A percentile compares a stretch with the other conserved stretches of the same genome.
phyloP scores from a whole-genome alignment of 495 filamentous ascomycete genomes.

The Melanomma pulvis-pyrius region DNA sequence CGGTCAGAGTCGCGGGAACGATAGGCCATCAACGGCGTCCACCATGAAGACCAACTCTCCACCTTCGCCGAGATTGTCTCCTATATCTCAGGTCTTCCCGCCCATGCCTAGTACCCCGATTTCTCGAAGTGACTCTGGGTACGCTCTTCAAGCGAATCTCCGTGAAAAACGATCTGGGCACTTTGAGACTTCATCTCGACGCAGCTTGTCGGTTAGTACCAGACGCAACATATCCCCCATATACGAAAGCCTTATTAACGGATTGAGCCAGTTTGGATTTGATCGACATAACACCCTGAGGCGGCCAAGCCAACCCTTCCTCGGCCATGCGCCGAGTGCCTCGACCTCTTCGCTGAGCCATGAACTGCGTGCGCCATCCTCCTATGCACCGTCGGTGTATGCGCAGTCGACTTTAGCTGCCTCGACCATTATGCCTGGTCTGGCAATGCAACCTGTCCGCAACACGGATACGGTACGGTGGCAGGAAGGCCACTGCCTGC shows the following conservation, averaged over 20 bases:
- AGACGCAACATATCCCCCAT: neutral
- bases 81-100: constrained; percentile 78
- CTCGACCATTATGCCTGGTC: constrained; percentile 94
- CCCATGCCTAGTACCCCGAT: constrained; percentile 71
- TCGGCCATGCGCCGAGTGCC: constrained; percentile 75
- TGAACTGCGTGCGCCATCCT: constrained; percentile 72
- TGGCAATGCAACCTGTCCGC: constrained; percentile 78
- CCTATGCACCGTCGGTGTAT: constrained; percentile 93
- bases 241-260: constrained; percentile 16
- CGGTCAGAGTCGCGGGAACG: constrained; percentile 62
- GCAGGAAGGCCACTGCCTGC: constrained; percentile 93
- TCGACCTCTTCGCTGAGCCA: constrained; percentile 83
- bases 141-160: constrained; percentile 78
- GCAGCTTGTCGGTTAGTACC: constrained; percentile 71
- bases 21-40: constrained; percentile 80
- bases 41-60: constrained; percentile 70
- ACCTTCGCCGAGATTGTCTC: constrained; percentile 78
- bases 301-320: constrained; percentile 82
- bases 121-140: constrained; percentile 88
- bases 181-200: constrained; percentile 79
- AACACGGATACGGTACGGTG: constrained; percentile 87
- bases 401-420: constrained; percentile 96
- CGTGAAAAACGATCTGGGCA: constrained; percentile 94
- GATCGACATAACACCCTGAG: constrained; percentile 69
- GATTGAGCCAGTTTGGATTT: constrained; percentile 64